phyloP scores from a whole-genome alignment of 2,329 filamentous ascomycete species.

The Ascochyta fabae region DNA sequence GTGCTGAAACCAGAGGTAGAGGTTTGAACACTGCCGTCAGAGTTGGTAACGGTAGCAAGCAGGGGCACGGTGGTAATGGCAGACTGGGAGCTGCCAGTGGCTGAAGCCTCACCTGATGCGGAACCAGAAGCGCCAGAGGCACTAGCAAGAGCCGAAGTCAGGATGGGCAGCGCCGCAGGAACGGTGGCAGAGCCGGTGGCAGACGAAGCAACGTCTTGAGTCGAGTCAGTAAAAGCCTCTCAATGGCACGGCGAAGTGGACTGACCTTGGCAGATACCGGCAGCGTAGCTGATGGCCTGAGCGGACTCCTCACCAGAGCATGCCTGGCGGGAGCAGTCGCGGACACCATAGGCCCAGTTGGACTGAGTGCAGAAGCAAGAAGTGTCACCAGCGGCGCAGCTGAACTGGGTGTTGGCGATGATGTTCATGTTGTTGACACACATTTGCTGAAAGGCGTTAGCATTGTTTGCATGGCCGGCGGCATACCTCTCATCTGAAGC shows the following conservation, averaged over 20 bases:
- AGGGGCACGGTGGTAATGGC: constrained; percentile 29
- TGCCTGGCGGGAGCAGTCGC: constrained; percentile 55
- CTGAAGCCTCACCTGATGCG: constrained; percentile 18
- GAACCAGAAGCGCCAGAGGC: constrained; percentile 8
- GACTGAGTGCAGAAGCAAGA: constrained; percentile 54
- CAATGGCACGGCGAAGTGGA: constrained; percentile 1
- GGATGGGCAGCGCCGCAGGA: constrained; percentile 29
- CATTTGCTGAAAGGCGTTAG: constrained; percentile 38
- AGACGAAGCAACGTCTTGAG: constrained; percentile 4
- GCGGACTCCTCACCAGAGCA: constrained; percentile 41
- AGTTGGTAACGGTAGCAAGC: constrained; percentile 28
- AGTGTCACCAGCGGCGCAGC: constrained; percentile 49
- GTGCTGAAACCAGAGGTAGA: constrained; percentile 36
- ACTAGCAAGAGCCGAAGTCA: constrained; percentile 30
- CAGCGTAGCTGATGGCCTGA: constrained; percentile 44
- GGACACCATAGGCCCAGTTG: constrained; percentile 56
- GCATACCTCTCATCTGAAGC: background rate
- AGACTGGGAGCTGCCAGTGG: constrained; percentile 17
- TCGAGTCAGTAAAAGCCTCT: background rate
- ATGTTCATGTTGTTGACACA: constrained; percentile 57
- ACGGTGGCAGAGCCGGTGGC: constrained; percentile 4
- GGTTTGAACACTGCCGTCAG: constrained; percentile 27
- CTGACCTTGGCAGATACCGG: constrained; percentile 43
- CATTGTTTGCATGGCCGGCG: constrained; percentile 3
- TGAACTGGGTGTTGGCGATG: constrained; percentile 49